Evolutionary conservation across 768 basidiomycete genomes (phyloP).

Genomic region (Leccinum uliginosum): DNA sequence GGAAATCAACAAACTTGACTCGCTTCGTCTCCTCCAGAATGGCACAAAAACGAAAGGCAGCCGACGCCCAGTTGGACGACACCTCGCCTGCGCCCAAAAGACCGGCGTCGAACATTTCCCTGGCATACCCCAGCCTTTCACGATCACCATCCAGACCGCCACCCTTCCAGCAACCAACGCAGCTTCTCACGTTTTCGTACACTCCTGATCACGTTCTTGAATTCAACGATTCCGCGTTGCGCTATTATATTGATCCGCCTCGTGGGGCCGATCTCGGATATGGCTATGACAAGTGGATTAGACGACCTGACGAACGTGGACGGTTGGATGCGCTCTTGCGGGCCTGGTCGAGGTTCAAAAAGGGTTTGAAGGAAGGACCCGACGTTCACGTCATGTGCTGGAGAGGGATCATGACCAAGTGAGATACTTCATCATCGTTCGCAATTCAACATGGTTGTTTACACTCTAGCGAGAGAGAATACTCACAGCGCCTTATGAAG

Average conservation of each 20-base stretch:
- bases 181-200: slow-evolving; percentile 71
- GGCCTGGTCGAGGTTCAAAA: slow-evolving; percentile 47
- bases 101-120: neutral
- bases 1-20: slow-evolving; percentile 15
- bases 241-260: slow-evolving; percentile 70
- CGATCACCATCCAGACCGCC: slow-evolving; percentile 20
- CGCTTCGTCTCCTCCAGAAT: slow-evolving; percentile 5
- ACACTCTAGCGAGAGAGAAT: slow-evolving; percentile 53
- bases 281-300: slow-evolving; percentile 73
- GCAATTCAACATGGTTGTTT: neutral
- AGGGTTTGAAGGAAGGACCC: slow-evolving; percentile 31
- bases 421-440: slow-evolving; percentile 22
- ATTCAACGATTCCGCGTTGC: slow-evolving; percentile 65
- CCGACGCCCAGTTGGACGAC: slow-evolving; percentile 12
- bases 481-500: slow-evolving; percentile 78
- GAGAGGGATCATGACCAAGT: slow-evolving; percentile 87
- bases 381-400: slow-evolving; percentile 63
- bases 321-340: slow-evolving; percentile 65
- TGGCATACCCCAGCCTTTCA: slow-evolving; percentile 25
- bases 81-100: slow-evolving; percentile 2
- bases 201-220: slow-evolving; percentile 49
- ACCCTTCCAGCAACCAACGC: slow-evolving; percentile 68
- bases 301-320: slow-evolving; percentile 58
- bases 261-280: slow-evolving; percentile 57
- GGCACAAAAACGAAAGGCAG: slow-evolving; percentile 28